Evolutionary conservation across 192 early-diverging fungal genomes (phyloP).

Genomic region (Cetraspora pellucida): DNA sequence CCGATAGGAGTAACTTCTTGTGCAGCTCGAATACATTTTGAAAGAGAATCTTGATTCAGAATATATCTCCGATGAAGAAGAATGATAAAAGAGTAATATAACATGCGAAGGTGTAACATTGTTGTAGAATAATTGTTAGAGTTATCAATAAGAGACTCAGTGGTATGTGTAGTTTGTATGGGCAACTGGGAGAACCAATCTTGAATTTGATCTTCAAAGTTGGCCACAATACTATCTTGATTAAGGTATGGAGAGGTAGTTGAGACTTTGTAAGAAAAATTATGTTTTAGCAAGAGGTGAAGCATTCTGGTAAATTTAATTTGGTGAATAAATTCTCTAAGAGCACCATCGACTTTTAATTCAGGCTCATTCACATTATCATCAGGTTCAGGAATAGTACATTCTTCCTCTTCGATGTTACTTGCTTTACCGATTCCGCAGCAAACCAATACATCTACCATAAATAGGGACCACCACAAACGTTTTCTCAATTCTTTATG

Average conservation of each 20-base stretch:
- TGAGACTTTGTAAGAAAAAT: not conserved
- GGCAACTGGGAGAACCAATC: not conserved
- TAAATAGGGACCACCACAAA: slow-evolving; percentile 34
- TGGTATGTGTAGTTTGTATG: not conserved
- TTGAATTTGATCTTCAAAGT: slow-evolving; percentile 18
- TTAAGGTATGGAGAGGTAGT: not conserved
- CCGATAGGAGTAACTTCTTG: slow-evolving; percentile 1
- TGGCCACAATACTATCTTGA: not conserved
- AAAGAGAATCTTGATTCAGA: not conserved
- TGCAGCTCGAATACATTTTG: slow-evolving; percentile 1
- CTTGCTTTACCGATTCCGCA: slow-evolving; percentile 12
- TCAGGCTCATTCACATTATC: slow-evolving; percentile 10
- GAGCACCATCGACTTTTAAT: not conserved
- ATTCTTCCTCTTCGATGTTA: slow-evolving; percentile 27
- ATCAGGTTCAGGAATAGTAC: slow-evolving; percentile 23
- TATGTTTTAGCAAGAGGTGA: slow-evolving; percentile 23
- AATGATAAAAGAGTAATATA: slow-evolving; percentile 16
- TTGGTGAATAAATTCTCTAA: slow-evolving; percentile 21
- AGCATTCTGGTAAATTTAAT: slow-evolving; percentile 18
- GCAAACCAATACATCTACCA: slow-evolving; percentile 34
- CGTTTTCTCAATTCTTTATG: slow-evolving; percentile 26
- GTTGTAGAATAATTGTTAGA: not conserved
- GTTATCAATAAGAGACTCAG: not conserved
- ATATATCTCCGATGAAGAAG: slow-evolving; percentile 22
- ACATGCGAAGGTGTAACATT: slow-evolving; percentile 9